Percentiles rank a stretch among this genome's conserved stretches.
These are phyloP conservation scores for Graphilbum fragrans DNA, from an alignment of 2,329 filamentous ascomycete genomes.

Conservation along the genomic window DNA sequence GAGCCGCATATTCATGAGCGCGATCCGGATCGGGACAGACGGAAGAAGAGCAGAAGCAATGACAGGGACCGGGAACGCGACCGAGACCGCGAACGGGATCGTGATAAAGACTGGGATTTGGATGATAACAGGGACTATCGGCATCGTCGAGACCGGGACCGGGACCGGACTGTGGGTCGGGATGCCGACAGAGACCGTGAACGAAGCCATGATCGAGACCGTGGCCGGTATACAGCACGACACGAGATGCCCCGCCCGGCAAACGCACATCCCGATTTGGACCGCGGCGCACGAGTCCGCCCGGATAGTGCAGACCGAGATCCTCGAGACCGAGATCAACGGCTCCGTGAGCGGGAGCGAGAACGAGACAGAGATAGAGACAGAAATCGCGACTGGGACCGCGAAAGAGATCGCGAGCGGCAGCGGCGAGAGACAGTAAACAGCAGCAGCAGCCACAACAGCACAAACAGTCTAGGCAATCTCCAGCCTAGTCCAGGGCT, in stretches of 20 bases:
- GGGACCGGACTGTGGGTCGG: conserved; percentile 9
- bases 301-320: background rate
- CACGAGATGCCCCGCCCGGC: background rate
- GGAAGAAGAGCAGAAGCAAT: conserved; percentile 13
- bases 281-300: conserved; percentile 4
- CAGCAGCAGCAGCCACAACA: conserved; percentile 3
- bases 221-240: conserved; percentile 14
- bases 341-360: conserved; percentile 3
- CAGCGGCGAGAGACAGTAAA: background rate
- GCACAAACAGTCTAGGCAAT: background rate
- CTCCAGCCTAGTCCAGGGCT: no score
- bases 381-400: background rate
- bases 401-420: background rate
- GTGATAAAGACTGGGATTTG: conserved; percentile 6
- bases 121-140: background rate
- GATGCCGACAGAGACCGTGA: conserved; percentile 9
- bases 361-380: conserved; percentile 2
- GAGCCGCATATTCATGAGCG: no score
- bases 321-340: background rate
- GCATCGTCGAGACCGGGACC: conserved; percentile 11
- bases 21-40: background rate
- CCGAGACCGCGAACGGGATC: conserved; percentile 13
- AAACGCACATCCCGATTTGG: background rate
- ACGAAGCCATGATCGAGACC: conserved; percentile 16
- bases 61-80: conserved; percentile 9